Conservation (phyloP, 116 monocot species). For the Papilionanthe hybrid region DNA sequence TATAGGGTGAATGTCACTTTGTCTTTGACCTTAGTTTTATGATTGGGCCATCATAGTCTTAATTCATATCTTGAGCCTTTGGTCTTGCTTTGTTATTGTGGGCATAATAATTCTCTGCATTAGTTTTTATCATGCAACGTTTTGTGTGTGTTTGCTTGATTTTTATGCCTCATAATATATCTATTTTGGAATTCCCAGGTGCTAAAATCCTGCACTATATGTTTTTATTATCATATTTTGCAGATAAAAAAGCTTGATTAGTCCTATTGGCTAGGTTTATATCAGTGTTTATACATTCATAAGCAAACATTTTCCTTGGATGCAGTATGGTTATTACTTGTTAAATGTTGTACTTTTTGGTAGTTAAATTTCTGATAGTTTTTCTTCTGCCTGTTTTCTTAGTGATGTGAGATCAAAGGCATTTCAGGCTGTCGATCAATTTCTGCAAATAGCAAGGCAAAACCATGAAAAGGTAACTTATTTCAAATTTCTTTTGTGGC, state of each 20-base stretch:
- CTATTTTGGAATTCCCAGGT: no score
- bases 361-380: neutral
- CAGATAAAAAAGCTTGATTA: neutral
- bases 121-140: no score
- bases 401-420: slow-evolving; percentile 98
- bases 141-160: no score
- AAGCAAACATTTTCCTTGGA: neutral
- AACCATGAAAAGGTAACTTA: slow-evolving; percentile 86
- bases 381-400: slow-evolving; percentile 6
- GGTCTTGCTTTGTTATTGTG: no score
- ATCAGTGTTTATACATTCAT: neutral
- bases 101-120: no score
- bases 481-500: neutral
- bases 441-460: slow-evolving; percentile 78
- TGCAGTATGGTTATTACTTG: neutral
- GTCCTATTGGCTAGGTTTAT: neutral
- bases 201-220: neutral
- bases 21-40: no score
- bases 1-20: no score
- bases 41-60: no score
- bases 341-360: neutral
- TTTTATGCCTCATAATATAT: no score
- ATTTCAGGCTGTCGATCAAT: slow-evolving; percentile 92
- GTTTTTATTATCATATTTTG: neutral
- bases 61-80: no score